Conservation (phyloP, 768 basidiomycete species). For the Kwoniella sp. region DNA sequence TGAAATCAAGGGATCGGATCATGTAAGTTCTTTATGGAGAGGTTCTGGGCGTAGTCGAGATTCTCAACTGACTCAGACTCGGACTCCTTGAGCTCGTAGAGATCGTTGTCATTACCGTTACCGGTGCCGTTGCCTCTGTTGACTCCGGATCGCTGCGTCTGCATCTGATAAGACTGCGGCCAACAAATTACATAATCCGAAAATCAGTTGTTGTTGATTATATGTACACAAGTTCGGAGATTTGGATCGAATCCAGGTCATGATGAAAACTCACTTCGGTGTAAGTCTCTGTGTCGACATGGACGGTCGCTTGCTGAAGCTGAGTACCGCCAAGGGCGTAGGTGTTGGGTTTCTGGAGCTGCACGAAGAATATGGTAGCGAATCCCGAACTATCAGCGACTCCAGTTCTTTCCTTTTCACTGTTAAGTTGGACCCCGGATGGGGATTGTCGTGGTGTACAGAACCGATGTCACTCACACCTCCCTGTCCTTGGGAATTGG, state of each 20-base stretch:
- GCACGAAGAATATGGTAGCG: background rate
- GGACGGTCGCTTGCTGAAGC: slow-evolving; percentile 24
- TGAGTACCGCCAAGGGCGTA: slow-evolving; percentile 11
- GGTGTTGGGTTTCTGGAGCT: slow-evolving; percentile 20
- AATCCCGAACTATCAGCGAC: too few relatives aligned
- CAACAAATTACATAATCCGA: background rate
- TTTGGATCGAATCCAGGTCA: too few relatives aligned
- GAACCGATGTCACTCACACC: too few relatives aligned
- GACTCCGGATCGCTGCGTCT: too few relatives aligned
- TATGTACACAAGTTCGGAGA: background rate
- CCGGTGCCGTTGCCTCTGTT: too few relatives aligned
- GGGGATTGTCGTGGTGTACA: too few relatives aligned
- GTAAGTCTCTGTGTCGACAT: slow-evolving; percentile 27
- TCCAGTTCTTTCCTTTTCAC: too few relatives aligned
- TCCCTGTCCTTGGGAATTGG: too few relatives aligned
- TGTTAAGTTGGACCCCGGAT: too few relatives aligned
- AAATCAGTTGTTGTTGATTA: too few relatives aligned
- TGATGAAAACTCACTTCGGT: slow-evolving; percentile 27
- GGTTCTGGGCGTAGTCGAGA: slow-evolving; percentile 7
- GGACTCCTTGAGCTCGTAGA: background rate
- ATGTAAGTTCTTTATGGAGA: slow-evolving; percentile 8
- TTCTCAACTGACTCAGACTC: slow-evolving; percentile 8
- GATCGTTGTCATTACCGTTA: background rate
- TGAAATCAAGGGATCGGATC: too few relatives aligned
- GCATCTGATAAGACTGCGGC: too few relatives aligned